Base-by-base conservation (phyloP, 2,329 filamentous ascomycete species). In the Nemania bipapillata region DNA sequence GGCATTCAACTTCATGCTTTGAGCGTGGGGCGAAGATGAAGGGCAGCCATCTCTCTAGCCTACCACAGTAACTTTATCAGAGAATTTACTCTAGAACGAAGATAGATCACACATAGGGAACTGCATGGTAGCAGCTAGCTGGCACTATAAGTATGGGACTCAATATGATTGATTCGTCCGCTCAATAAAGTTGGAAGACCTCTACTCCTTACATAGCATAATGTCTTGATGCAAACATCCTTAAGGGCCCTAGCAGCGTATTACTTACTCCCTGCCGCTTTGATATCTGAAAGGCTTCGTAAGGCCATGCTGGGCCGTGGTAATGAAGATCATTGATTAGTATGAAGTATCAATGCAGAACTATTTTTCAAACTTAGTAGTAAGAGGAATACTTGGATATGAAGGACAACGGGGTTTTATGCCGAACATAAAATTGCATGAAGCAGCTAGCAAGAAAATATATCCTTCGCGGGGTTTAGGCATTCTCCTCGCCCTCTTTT, bases 391-490 rank as follows among this genome's bases (percentile, higher is more conserved):
- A 12, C 9, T 11, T 37, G 11, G 56, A 35, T 11, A 28, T 3
- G 2, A 8, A 20, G 22, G 9, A n/a, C n/a, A n/a, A n/a, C n/a
- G n/a, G n/a, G n/a, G n/a, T 30, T 7, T 15, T 15, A 8, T 20
- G 35, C 7, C 11, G 12, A 8, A 22, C 15, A 8, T 42, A 60
- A 4, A 7, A 60, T 28, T 2, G 8, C 17, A 22, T 40, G 35
- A 61, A 62, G 50, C 35, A 61, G 4, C 17, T 4, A 17, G 49
- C 7, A 22, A 65, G 35, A 45, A 35, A 61, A 61, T 50, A 65
- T 45, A 4, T 65, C 45, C 22, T 65, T 68, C 7, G 28, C 32
- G 2, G 52, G 62, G 22, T 47, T 52, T 3, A 58, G 32, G 24
- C n/a, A 15, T 47, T 22, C 20, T 60, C 54, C 4, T 32, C 47